These are phyloP conservation scores for Candida alai DNA, from an alignment of 805 yeast genomes.

Conservation along the genomic window DNA sequence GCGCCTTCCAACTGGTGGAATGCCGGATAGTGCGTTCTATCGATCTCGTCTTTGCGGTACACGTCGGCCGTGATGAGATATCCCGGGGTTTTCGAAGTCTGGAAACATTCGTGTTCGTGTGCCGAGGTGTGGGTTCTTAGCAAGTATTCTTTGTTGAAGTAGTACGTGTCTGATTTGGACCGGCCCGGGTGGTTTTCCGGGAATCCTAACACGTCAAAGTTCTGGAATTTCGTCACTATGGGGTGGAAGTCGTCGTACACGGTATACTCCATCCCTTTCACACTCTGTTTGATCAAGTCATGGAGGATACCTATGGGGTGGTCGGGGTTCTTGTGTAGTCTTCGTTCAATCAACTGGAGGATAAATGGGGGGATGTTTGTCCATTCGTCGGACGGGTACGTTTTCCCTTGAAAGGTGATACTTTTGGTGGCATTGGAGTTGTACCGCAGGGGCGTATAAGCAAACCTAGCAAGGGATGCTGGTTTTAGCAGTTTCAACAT, in stretches of 20 bases:
- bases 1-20: conserved; percentile 99
- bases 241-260: conserved; percentile 80
- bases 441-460: no score
- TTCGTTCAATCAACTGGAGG: conserved; percentile 60
- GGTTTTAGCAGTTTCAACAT: conserved; percentile 5
- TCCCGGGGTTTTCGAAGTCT: conserved; percentile 66
- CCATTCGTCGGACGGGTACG: conserved; percentile 65
- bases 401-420: conserved; percentile 41
- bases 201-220: conserved; percentile 89
- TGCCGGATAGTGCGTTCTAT: conserved; percentile 93
- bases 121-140: conserved; percentile 96
- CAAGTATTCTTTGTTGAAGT: conserved; percentile 66
- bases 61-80: conserved; percentile 94
- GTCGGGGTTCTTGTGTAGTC: conserved; percentile 64
- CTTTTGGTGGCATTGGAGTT: background rate
- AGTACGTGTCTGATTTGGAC: conserved; percentile 88
- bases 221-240: conserved; percentile 74
- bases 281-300: conserved; percentile 64
- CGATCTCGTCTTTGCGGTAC: conserved; percentile 92
- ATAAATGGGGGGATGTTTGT: conserved; percentile 84
- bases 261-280: conserved; percentile 66
- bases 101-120: conserved; percentile 86
- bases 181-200: conserved; percentile 93
- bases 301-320: conserved; percentile 92
- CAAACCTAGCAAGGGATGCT: background rate